Conservation (phyloP, 805 yeast species). For the Saccharomycopsis malanga region DNA sequence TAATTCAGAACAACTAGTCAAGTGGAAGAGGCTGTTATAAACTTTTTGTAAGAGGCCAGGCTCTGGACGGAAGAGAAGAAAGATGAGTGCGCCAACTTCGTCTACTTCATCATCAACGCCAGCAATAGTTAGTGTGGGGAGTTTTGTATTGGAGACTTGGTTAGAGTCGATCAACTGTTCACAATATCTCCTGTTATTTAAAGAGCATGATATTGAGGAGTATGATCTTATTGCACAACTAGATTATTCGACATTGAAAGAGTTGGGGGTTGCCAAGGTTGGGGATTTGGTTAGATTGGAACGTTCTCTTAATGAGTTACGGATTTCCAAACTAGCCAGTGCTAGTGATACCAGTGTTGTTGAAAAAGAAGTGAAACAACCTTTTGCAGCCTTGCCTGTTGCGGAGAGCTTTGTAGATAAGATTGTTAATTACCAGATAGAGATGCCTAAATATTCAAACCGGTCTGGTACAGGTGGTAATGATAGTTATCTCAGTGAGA, state of each 20-base stretch:
- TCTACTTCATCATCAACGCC: neutral
- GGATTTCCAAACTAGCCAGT: slow-evolving; percentile 19
- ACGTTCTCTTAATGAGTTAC: slow-evolving; percentile 44
- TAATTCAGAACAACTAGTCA: no score
- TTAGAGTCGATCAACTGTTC: slow-evolving; percentile 18
- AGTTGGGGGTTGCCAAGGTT: slow-evolving; percentile 64
- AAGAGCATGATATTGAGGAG: slow-evolving; percentile 13
- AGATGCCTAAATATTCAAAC: slow-evolving; percentile 1
- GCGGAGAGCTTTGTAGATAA: slow-evolving; percentile 1
- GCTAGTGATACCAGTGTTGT: slow-evolving; percentile 18
- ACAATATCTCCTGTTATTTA: slow-evolving; percentile 16
- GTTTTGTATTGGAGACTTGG: slow-evolving; percentile 10
- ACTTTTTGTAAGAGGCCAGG: no score
- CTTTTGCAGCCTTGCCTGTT: slow-evolving; percentile 14
- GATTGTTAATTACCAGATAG: neutral
- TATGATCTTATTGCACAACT: slow-evolving; percentile 22
- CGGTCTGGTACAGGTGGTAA: neutral
- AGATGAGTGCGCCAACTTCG: no score
- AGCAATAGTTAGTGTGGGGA: neutral
- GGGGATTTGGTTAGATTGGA: slow-evolving; percentile 78
- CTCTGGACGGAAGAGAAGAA: no score
- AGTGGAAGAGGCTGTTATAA: no score
- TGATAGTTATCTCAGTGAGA: slow-evolving; percentile 4
- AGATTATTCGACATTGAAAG: slow-evolving; percentile 61
- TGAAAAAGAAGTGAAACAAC: neutral